Conservation (phyloP, 306 rosid species). For the Luffa acutangula region DNA sequence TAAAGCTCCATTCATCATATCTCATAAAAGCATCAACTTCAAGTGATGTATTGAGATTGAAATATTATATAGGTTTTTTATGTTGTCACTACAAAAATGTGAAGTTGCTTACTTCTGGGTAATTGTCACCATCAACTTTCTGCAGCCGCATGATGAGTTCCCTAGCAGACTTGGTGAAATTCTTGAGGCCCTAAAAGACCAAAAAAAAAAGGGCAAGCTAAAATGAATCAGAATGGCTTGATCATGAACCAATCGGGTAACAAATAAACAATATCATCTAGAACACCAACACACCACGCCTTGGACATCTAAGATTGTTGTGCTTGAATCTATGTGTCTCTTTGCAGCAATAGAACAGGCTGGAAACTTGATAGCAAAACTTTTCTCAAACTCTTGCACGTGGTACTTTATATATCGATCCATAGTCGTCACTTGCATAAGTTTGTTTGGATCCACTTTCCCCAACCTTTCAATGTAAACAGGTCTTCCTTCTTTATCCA, state of each 20-base stretch:
- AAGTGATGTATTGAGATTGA: background rate
- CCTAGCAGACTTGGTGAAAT: conserved; percentile 84
- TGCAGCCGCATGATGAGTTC: conserved; percentile 73
- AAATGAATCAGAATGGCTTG: background rate
- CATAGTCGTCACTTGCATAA: conserved; percentile 86
- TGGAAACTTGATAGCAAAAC: conserved; percentile 80
- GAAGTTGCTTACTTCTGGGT: conserved; percentile 62
- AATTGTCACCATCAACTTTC: conserved; percentile 89
- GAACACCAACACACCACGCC: conserved; percentile 75
- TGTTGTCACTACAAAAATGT: background rate
- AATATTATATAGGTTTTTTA: background rate
- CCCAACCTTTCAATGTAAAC: conserved; percentile 93
- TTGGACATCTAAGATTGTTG: conserved; percentile 91
- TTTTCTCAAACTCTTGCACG: conserved; percentile 78
- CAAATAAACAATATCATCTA: background rate
- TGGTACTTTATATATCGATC: conserved; percentile 91
- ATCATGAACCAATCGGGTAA: background rate
- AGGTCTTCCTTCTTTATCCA: conserved; percentile 97
- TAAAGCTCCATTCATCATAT: background rate
- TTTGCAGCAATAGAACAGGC: conserved; percentile 94
- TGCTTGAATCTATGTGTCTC: conserved; percentile 93
- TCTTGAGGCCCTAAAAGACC: conserved; percentile 65
- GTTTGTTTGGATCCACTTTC: conserved; percentile 80
- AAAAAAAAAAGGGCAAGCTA: conserved; percentile 8
- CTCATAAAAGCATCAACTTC: background rate